Evolutionary conservation across 371 early-diverging fungal genomes (phyloP).

Genomic region (Lichtheimia hyalospora): DNA sequence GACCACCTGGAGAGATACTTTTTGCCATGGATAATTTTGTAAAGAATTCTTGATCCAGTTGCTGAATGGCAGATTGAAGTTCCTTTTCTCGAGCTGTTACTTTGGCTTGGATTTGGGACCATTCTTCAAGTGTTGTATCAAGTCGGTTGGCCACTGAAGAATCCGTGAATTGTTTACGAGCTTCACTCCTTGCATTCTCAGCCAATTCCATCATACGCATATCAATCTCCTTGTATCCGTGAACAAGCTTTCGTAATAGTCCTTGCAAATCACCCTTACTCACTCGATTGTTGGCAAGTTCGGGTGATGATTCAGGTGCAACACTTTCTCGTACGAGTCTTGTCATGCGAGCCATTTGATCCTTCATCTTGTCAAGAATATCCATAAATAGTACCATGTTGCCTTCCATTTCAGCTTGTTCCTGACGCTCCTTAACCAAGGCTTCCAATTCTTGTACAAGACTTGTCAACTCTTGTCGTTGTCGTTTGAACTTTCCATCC

Average conservation of each 20-base stretch:
- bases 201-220: slow-evolving; percentile 23
- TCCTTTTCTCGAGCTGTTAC: slow-evolving; percentile 35
- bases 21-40: slow-evolving; percentile 47
- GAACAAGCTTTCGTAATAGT: slow-evolving; percentile 38
- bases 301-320: slow-evolving; percentile 33
- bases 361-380: slow-evolving; percentile 44
- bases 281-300: slow-evolving; percentile 31
- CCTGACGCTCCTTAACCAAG: slow-evolving; percentile 31
- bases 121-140: slow-evolving; percentile 44
- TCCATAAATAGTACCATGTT: slow-evolving; percentile 43
- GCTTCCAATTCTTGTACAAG: slow-evolving; percentile 34
- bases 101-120: slow-evolving; percentile 33
- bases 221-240: slow-evolving; percentile 29
- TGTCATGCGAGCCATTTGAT: slow-evolving; percentile 32
- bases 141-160: slow-evolving; percentile 48
- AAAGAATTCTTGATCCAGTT: slow-evolving; percentile 46
- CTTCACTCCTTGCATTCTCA: slow-evolving; percentile 31
- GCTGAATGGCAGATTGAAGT: slow-evolving; percentile 37
- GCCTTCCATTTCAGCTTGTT: slow-evolving; percentile 44
- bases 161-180: slow-evolving; percentile 42
- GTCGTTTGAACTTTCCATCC: slow-evolving; percentile 32
- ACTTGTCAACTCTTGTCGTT: slow-evolving; percentile 27
- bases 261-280: slow-evolving; percentile 50
- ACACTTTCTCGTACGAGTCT: slow-evolving; percentile 27
- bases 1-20: slow-evolving; percentile 12